Conservation (phyloP, 2,329 filamentous ascomycete genomes). For the Pseudovirgaria hyperparasitica region DNA sequence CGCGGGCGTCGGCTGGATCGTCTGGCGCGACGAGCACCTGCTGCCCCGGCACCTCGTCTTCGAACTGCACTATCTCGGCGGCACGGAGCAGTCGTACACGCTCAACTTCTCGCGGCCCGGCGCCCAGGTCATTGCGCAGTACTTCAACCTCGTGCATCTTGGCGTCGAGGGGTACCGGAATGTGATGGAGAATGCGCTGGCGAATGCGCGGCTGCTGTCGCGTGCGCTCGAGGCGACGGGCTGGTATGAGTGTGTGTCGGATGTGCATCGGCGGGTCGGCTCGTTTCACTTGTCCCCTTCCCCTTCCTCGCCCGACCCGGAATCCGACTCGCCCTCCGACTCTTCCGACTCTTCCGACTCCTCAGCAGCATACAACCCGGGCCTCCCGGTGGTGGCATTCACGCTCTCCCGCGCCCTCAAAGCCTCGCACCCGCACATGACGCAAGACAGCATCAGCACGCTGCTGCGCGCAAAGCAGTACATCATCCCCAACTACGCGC, state of each 20-base stretch:
- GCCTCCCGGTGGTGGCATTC: constrained; percentile 58
- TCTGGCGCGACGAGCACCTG: constrained; percentile 44
- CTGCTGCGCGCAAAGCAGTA: constrained; percentile 54
- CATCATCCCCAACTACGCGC: constrained; percentile 58
- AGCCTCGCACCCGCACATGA: constrained; percentile 47
- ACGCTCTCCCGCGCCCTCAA: constrained; percentile 49
- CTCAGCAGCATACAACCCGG: constrained; percentile 50
- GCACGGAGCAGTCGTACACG: constrained; percentile 58
- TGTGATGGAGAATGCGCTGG: constrained; percentile 51
- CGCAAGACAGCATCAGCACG: constrained; percentile 51
- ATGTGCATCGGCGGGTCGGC: too few species aligned
- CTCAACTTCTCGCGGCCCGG: constrained; percentile 62
- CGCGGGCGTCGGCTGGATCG: constrained; percentile 52
- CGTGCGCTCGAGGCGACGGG: constrained; percentile 51
- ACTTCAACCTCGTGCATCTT: constrained; percentile 60
- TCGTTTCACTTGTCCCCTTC: too few species aligned
- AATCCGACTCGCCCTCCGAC: too few species aligned
- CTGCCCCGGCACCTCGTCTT: constrained; percentile 58
- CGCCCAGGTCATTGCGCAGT: constrained; percentile 57
- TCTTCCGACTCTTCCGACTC: too few species aligned
- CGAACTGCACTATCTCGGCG: constrained; percentile 58
- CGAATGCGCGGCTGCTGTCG: constrained; percentile 51
- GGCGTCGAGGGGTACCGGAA: constrained; percentile 52
- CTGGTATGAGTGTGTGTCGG: constrained; percentile 44
- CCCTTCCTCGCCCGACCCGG: too few species aligned